Conservation (phyloP, 441 rosid genomes). For the Geranium incanum region DNA sequence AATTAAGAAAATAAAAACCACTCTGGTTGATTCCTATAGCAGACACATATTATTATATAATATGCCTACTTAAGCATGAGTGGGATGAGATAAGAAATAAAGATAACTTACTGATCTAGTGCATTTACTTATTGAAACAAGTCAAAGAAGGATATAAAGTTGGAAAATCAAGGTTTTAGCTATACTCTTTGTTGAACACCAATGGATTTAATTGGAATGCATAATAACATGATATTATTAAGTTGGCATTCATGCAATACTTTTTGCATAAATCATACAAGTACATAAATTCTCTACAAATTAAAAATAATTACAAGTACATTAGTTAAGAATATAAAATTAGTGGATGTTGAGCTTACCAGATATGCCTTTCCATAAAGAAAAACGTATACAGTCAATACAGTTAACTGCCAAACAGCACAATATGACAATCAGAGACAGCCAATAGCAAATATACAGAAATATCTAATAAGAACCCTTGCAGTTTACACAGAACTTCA, state of each 20-base stretch:
- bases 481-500: background rate
- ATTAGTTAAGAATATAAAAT: background rate
- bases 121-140: background rate
- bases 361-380: constrained; percentile 89
- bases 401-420: constrained; percentile 72
- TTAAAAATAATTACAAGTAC: background rate
- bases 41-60: background rate
- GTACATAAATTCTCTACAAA: background rate
- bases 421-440: constrained; percentile 20
- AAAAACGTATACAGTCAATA: constrained; percentile 79
- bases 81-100: constrained; percentile 9
- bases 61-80: background rate
- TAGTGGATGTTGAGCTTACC: constrained; percentile 43
- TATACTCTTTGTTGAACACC: too few relatives aligned
- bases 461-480: background rate
- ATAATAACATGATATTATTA: background rate
- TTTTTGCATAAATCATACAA: constrained; percentile 5
- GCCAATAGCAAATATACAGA: background rate
- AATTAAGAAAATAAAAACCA: background rate
- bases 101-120: background rate
- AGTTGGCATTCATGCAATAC: background rate
- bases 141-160: background rate
- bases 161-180: background rate
- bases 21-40: background rate
- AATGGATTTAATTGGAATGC: background rate